Evolutionary conservation across 495 filamentous ascomycete genomes (phyloP).

Genomic region (Lasiosphaeriaceae sp.): DNA sequence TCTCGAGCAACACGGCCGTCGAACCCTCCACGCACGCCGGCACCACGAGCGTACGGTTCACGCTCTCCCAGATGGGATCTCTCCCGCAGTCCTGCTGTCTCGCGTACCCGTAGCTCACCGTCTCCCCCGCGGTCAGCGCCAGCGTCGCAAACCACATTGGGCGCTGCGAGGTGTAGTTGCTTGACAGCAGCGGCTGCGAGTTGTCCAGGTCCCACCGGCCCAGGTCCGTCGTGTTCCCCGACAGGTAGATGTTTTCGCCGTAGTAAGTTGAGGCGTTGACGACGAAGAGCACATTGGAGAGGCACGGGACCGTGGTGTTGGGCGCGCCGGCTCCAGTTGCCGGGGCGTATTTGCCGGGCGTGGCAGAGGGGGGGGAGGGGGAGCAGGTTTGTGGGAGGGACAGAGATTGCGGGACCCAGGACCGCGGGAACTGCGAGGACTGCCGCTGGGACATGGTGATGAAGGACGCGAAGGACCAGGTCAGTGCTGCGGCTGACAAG

Average conservation of each 20-base stretch:
- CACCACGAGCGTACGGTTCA: slow-evolving; percentile 30
- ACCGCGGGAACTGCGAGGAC: slow-evolving; percentile 42
- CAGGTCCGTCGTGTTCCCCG: slow-evolving; percentile 51
- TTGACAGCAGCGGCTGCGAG: slow-evolving; percentile 49
- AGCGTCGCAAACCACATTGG: slow-evolving; percentile 34
- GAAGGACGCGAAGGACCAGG: slow-evolving; percentile 63
- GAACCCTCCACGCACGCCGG: slow-evolving; percentile 28
- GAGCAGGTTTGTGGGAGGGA: no score
- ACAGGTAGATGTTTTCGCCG: slow-evolving; percentile 56
- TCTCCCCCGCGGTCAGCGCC: slow-evolving; percentile 23
- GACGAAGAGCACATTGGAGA: slow-evolving; percentile 49
- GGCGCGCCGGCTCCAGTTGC: slow-evolving; percentile 45
- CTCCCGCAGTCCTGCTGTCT: slow-evolving; percentile 40
- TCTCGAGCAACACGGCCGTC: slow-evolving; percentile 16
- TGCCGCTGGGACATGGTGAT: slow-evolving; percentile 48
- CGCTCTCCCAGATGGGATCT: slow-evolving; percentile 33
- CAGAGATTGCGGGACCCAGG: no score
- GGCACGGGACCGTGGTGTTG: slow-evolving; percentile 43
- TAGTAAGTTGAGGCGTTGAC: slow-evolving; percentile 41
- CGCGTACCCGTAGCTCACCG: slow-evolving; percentile 33
- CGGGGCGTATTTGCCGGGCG: slow-evolving; percentile 51
- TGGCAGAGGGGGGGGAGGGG: slow-evolving; percentile 24
- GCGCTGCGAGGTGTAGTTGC: slow-evolving; percentile 43
- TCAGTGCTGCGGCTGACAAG: slow-evolving; percentile 56
- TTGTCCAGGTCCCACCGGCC: slow-evolving; percentile 51